Conservation (phyloP, 352 stramenopile species). For the Pythium rhizo-oryzae region DNA sequence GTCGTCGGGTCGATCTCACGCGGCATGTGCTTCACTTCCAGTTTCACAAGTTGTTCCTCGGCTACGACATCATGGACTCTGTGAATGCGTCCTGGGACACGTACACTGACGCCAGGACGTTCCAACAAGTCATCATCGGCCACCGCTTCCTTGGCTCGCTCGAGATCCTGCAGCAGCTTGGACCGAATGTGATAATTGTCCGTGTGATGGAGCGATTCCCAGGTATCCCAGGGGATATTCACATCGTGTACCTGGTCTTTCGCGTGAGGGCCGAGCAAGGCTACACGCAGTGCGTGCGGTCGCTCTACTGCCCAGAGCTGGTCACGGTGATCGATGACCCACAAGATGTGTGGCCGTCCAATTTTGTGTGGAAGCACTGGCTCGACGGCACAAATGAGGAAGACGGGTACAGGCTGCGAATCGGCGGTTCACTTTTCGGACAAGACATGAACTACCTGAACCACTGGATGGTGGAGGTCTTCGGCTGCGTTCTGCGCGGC, state of each 20-base stretch:
- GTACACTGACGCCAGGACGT: neutral
- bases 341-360: conserved; percentile 2
- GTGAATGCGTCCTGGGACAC: conserved; percentile 2
- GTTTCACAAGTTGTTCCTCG: conserved; percentile 12
- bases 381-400: no score
- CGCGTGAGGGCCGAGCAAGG: neutral
- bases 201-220: neutral
- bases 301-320: neutral
- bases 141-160: neutral
- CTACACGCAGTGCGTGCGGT: conserved; percentile 1
- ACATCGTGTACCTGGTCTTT: conserved; percentile 5
- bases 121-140: neutral
- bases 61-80: neutral
- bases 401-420: neutral
- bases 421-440: no score
- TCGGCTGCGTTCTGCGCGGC: neutral
- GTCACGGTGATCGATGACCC: neutral
- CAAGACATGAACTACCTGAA: neutral
- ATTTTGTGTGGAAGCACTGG: conserved; percentile 1
- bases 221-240: neutral
- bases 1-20: neutral
- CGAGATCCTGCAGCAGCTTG: no score
- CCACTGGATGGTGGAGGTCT: neutral
- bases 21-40: conserved; percentile 5
- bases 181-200: neutral